Evolutionary conservation across 495 filamentous ascomycete genomes (phyloP).

Genomic region (Talaromyces thailandensis): DNA sequence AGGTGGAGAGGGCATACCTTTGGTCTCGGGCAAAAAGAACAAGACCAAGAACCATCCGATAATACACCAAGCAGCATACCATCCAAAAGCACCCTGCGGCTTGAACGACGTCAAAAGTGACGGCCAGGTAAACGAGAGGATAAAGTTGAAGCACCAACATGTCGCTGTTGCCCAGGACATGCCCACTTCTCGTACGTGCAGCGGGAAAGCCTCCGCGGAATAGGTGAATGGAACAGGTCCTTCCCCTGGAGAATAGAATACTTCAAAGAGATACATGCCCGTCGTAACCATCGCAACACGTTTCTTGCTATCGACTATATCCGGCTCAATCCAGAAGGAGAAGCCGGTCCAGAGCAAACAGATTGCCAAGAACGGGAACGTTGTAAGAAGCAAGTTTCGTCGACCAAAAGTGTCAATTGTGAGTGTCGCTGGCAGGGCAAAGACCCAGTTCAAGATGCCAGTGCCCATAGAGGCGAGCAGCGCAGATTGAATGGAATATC

Average conservation of each 20-base stretch:
- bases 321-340: conserved; percentile 42
- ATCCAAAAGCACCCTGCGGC: conserved; percentile 49
- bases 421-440: conserved; percentile 57
- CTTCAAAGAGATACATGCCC: conserved; percentile 42
- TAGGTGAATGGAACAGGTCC: conserved; percentile 52
- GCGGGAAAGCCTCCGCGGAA: conserved; percentile 49
- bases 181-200: conserved; percentile 56
- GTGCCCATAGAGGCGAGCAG: conserved; percentile 52
- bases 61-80: conserved; percentile 53
- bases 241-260: conserved; percentile 47
- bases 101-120: conserved; percentile 37
- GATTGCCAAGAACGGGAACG: conserved; percentile 53
- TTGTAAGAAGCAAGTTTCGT: conserved; percentile 53
- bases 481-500: conserved; percentile 34
- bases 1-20: conserved; percentile 19
- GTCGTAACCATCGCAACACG: conserved; percentile 39
- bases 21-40: conserved; percentile 49
- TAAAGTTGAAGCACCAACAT: conserved; percentile 43
- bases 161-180: conserved; percentile 55
- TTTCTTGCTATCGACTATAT: conserved; percentile 17
- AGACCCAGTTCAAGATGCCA: conserved; percentile 58
- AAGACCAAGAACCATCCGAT: conserved; percentile 48
- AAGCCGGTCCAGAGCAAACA: conserved; percentile 50
- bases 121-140: conserved; percentile 51
- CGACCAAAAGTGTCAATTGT: conserved; percentile 60